Evolutionary conservation across 129 eudicot genomes (phyloP).

Genomic region (Flaveria brownii): DNA sequence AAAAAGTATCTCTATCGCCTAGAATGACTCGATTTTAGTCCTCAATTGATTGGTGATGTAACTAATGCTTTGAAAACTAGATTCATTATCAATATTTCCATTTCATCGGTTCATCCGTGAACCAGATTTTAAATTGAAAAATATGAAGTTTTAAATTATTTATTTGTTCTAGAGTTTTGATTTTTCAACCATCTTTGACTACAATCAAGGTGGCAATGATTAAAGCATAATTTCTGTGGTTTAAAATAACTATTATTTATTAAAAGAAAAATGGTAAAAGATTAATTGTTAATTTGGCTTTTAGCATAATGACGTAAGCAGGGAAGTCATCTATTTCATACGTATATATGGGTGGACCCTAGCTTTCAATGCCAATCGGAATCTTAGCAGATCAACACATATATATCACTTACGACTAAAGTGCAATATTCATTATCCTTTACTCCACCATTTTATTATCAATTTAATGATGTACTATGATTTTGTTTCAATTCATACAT

Average conservation of each 20-base stretch:
- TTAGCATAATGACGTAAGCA: constrained; percentile 37
- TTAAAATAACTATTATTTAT: not conserved
- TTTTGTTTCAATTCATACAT: not conserved
- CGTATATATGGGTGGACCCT: constrained; percentile 30
- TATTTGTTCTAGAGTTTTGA: not conserved
- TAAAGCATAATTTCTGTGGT: not conserved
- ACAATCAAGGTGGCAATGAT: not conserved
- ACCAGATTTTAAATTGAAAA: too few species aligned
- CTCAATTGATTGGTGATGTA: too few species aligned
- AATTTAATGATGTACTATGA: not conserved
- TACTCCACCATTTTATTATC: not conserved
- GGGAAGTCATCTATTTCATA: constrained; percentile 37
- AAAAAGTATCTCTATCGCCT: too few species aligned
- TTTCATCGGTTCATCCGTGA: too few species aligned
- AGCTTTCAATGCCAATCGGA: constrained; percentile 25
- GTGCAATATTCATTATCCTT: constrained; percentile 5
- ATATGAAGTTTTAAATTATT: too few species aligned
- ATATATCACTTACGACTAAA: constrained; percentile 18
- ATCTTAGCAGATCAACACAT: constrained; percentile 24
- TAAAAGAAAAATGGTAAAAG: not conserved
- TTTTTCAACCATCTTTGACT: not conserved
- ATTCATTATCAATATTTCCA: too few species aligned
- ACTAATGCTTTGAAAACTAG: too few species aligned
- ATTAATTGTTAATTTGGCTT: constrained; percentile 25
- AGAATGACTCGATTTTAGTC: too few species aligned